Evolutionary conservation across 2,329 filamentous ascomycete genomes (phyloP).

Genomic region (Penicillium janthinellum): DNA sequence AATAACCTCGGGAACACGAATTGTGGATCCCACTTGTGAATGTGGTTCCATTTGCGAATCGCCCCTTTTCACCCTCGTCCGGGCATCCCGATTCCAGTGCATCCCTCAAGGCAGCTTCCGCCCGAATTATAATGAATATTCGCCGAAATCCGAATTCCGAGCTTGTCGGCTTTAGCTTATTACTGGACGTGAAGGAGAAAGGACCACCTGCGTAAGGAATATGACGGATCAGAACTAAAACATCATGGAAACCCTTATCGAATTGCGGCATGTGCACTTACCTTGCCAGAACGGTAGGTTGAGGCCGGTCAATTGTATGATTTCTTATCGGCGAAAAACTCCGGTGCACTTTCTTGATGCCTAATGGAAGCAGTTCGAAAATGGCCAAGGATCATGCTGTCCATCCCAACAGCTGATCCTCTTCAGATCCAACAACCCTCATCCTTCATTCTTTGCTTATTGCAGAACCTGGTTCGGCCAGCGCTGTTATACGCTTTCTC

Average conservation of each 20-base stretch:
- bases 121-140: not conserved
- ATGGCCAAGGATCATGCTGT: no score
- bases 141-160: not conserved
- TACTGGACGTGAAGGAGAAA: not conserved
- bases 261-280: not conserved
- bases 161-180: not conserved
- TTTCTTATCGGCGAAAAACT: not conserved
- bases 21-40: not conserved
- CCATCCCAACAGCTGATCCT: no score
- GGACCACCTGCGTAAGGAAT: not conserved
- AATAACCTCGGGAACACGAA: not conserved
- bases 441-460: no score
- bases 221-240: not conserved
- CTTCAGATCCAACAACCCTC: no score
- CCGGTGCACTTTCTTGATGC: not conserved
- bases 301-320: not conserved
- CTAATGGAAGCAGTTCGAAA: no score
- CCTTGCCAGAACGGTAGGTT: not conserved
- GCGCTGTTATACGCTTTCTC: no score
- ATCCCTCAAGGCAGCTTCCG: not conserved
- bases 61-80: not conserved
- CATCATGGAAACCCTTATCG: not conserved
- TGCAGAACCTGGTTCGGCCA: no score
- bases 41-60: not conserved
- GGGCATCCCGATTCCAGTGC: not conserved